Evolutionary conservation across 202 grass and related monocot species (phyloP).

Genomic region (Schoenoplectus tabernaemontani): DNA sequence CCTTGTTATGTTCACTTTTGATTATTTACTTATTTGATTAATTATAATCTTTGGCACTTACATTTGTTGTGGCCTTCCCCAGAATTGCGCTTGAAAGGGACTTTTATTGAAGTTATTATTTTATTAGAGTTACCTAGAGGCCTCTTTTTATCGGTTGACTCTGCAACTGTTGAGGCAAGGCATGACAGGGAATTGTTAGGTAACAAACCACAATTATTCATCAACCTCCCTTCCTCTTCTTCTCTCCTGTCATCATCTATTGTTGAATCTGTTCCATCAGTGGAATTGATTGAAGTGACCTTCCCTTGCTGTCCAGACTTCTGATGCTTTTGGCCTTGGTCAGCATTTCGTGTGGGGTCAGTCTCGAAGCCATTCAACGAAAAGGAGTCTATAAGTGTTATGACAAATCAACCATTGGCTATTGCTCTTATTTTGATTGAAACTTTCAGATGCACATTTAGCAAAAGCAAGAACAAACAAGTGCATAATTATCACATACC

Average conservation of each 20-base stretch:
- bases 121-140: conserved; percentile 54
- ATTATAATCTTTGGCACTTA: conserved; percentile 32
- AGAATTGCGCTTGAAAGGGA: conserved; percentile 84
- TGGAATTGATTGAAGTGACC: conserved; percentile 35
- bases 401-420: not conserved
- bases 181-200: conserved; percentile 83
- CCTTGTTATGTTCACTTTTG: not conserved
- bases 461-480: not conserved
- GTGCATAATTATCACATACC: conserved; percentile 43
- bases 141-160: conserved; percentile 65
- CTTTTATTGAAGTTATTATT: conserved; percentile 63
- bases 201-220: conserved; percentile 66
- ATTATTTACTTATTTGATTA: not conserved
- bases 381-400: conserved; percentile 47
- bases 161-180: conserved; percentile 46
- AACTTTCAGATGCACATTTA: not conserved
- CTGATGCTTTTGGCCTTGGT: conserved; percentile 39
- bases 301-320: conserved; percentile 54
- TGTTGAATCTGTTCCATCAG: conserved; percentile 41
- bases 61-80: conserved; percentile 53
- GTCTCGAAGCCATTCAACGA: conserved; percentile 55
- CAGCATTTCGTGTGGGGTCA: conserved; percentile 33
- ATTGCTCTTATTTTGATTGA: not conserved
- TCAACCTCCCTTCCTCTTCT: conserved; percentile 35
- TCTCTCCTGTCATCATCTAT: conserved; percentile 31